Percentiles rank a stretch among this genome's conserved stretches.
Evolutionary conservation across 495 filamentous ascomycete species (phyloP).

Genomic region (Podospora sp.): DNA sequence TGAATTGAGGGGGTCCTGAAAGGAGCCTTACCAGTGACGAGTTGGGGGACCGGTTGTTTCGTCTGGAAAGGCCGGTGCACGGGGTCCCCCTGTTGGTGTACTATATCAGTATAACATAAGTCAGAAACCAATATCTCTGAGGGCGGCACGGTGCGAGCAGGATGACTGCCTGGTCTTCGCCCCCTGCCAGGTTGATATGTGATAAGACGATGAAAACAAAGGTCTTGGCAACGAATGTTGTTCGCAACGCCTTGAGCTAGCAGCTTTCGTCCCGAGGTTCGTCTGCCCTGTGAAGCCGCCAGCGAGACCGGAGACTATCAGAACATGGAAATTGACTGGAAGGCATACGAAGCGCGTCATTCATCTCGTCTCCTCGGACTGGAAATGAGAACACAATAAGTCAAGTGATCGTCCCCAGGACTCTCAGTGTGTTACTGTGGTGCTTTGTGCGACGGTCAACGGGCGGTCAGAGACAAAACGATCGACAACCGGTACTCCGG

Average conservation of each 20-base stretch:
- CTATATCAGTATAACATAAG: not conserved
- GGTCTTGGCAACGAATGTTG: too few relatives aligned
- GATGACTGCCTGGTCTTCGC: not conserved
- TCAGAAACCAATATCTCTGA: not conserved
- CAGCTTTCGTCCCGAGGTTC: too few relatives aligned
- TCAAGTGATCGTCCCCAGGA: not conserved
- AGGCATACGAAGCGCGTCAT: not conserved
- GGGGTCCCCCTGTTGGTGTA: not conserved
- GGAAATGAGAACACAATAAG: not conserved
- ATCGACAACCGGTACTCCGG: slow-evolving; percentile 6
- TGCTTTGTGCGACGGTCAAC: not conserved
- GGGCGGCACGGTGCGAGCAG: not conserved
- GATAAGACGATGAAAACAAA: not conserved
- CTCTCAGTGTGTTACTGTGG: not conserved
- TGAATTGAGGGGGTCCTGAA: not conserved
- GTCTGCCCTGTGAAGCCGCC: too few relatives aligned
- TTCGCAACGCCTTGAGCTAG: too few relatives aligned
- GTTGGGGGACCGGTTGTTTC: not conserved
- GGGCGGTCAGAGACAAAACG: slow-evolving; percentile 1
- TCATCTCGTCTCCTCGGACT: not conserved
- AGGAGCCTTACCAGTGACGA: not conserved
- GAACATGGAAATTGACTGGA: not conserved
- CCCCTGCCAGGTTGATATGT: not conserved
- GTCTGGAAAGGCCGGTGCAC: not conserved
- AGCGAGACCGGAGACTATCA: too few relatives aligned